These are phyloP conservation scores for Neurospora sp. DNA, from an alignment of 495 filamentous ascomycete species.

Conservation along the genomic window DNA sequence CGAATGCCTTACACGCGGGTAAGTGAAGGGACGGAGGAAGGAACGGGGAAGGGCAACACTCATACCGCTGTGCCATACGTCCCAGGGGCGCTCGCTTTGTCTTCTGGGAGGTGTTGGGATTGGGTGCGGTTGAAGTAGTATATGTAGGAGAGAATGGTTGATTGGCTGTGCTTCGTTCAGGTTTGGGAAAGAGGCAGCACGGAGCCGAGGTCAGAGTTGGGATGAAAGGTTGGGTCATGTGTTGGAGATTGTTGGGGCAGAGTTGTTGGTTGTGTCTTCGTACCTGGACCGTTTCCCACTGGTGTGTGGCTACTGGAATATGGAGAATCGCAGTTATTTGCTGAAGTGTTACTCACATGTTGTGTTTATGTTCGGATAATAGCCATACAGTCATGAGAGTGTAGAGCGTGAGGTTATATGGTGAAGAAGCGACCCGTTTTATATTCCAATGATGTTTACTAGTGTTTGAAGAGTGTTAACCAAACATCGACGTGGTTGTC, in stretches of 20 bases:
- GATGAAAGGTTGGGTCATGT: not conserved
- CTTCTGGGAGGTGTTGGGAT: not conserved
- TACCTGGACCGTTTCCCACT: not conserved
- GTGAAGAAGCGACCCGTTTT: not conserved
- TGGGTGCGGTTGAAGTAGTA: not conserved
- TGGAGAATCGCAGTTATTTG: not conserved
- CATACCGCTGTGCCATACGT: not conserved
- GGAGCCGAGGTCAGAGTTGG: not conserved
- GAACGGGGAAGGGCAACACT: not conserved
- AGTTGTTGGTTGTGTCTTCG: not conserved
- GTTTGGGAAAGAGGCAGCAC: not conserved
- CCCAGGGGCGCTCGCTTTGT: not conserved
- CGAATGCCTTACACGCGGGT: not conserved
- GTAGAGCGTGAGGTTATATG: not conserved
- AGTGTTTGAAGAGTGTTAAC: not conserved
- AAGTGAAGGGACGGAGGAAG: not conserved
- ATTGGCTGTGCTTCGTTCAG: not conserved
- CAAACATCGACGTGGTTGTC: not conserved
- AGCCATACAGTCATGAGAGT: not conserved
- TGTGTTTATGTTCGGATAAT: not conserved
- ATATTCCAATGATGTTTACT: not conserved
- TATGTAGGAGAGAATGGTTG: not conserved
- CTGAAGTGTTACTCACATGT: not conserved
- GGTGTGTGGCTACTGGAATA: no score
- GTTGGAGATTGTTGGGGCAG: not conserved